phyloP scores from a whole-genome alignment of 176 grass and related monocot genomes.

The Raddia guianensis region DNA sequence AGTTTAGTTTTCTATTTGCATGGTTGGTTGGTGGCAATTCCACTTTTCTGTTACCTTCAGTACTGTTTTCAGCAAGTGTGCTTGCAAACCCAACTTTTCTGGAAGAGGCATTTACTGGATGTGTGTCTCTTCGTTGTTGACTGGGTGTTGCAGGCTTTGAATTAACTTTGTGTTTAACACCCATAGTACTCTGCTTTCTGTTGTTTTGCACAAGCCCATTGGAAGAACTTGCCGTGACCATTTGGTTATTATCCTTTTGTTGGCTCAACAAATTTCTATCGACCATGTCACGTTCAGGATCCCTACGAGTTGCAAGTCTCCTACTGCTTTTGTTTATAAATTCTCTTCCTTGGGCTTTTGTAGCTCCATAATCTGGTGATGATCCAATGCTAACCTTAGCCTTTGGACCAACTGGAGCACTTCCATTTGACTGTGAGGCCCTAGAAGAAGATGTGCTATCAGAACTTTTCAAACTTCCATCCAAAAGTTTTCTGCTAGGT shows the following conservation, averaged over 20 bases:
- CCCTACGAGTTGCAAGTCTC: constrained; percentile 38
- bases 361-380: constrained; percentile 40
- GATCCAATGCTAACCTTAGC: constrained; percentile 38
- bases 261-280: constrained; percentile 36
- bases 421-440: constrained; percentile 40
- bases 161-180: constrained; percentile 51
- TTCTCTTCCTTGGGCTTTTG: constrained; percentile 56
- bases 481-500: constrained; percentile 45
- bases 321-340: constrained; percentile 39
- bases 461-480: constrained; percentile 36
- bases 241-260: constrained; percentile 50
- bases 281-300: constrained; percentile 26
- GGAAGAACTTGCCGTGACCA: constrained; percentile 19
- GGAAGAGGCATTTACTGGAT: constrained; percentile 47
- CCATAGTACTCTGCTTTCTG: constrained; percentile 59
- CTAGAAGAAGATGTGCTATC: constrained; percentile 42
- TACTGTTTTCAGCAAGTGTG: constrained; percentile 42
- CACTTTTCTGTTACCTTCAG: constrained; percentile 46
- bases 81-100: constrained; percentile 42
- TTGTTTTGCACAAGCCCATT: constrained; percentile 64
- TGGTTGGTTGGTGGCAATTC: constrained; percentile 29
- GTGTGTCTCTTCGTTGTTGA: constrained; percentile 41
- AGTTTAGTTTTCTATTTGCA: constrained; percentile 45
- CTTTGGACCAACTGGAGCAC: constrained; percentile 51
- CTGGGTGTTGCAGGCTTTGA: constrained; percentile 51